Percentiles rank a stretch among this genome's conserved stretches.
These are phyloP conservation scores for Lipomyces yamadae DNA, from an alignment of 805 yeast species.

Conservation along the genomic window DNA sequence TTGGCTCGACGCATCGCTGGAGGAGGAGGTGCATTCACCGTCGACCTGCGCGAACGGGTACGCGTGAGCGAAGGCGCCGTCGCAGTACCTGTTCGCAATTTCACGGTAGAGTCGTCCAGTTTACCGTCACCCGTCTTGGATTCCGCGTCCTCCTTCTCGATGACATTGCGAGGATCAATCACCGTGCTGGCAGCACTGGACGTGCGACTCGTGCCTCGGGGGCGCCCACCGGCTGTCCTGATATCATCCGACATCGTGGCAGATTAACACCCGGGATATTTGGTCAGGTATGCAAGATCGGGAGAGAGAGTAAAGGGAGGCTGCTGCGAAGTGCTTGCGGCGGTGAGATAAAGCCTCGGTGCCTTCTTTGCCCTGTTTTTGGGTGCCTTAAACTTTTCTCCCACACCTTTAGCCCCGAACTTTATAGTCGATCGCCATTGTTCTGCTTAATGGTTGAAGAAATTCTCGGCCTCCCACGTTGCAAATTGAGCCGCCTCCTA, in stretches of 20 bases:
- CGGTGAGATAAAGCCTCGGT: too few species aligned
- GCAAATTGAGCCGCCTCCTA: too few species aligned
- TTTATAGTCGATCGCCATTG: too few species aligned
- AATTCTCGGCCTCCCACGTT: too few species aligned
- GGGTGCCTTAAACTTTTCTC: too few species aligned
- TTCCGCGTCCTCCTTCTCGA: not conserved
- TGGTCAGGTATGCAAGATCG: too few species aligned
- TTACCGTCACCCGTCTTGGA: not conserved
- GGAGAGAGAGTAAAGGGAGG: too few species aligned
- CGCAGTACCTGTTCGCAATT: slow-evolving; percentile 4
- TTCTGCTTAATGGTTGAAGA: too few species aligned
- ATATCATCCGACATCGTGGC: not conserved
- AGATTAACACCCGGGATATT: not conserved
- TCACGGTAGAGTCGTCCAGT: not conserved
- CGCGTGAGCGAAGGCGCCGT: slow-evolving; percentile 22
- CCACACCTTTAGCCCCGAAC: too few species aligned
- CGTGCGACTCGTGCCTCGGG: not conserved
- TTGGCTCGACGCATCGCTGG: slow-evolving; percentile 28
- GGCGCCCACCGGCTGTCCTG: not conserved
- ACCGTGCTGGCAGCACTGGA: not conserved
- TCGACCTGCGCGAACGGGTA: slow-evolving; percentile 17
- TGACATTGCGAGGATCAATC: not conserved
- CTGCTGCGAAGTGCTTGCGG: too few species aligned
- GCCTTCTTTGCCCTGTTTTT: too few species aligned
- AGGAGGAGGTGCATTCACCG: slow-evolving; percentile 9